Percentiles rank a stretch among this genome's conserved stretches.
Conservation (phyloP, 495 filamentous ascomycete genomes). For the Annulohypoxylon maeteangense region DNA sequence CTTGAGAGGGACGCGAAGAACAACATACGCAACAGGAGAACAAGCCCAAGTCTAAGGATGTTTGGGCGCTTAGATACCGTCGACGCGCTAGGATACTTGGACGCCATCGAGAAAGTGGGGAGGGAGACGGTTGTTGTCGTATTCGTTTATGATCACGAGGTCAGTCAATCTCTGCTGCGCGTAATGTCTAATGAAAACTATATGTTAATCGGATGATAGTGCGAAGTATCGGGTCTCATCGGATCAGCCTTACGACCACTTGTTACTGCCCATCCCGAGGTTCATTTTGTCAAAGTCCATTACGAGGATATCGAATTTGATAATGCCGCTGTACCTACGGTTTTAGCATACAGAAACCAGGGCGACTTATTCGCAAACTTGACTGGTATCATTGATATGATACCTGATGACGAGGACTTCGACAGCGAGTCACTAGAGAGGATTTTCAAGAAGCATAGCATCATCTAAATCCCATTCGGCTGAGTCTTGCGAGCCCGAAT, state of each 20-base stretch:
- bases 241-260: slow-evolving; percentile 80
- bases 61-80: slow-evolving; percentile 85
- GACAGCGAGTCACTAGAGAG: slow-evolving; percentile 60
- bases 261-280: slow-evolving; percentile 71
- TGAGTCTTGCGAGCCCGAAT: neutral
- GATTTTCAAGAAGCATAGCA: slow-evolving; percentile 58
- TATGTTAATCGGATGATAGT: slow-evolving; percentile 63
- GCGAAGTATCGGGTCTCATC: slow-evolving; percentile 75
- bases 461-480: slow-evolving; percentile 49
- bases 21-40: slow-evolving; percentile 63
- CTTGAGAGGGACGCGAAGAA: slow-evolving; percentile 66
- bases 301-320: slow-evolving; percentile 96
- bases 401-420: slow-evolving; percentile 72
- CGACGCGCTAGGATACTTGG: slow-evolving; percentile 90
- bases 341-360: slow-evolving; percentile 84
- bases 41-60: slow-evolving; percentile 75
- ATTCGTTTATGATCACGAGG: slow-evolving; percentile 90
- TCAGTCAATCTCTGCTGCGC: slow-evolving; percentile 56
- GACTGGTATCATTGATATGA: slow-evolving; percentile 85
- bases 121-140: slow-evolving; percentile 91
- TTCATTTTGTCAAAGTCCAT: slow-evolving; percentile 91
- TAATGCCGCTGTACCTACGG: slow-evolving; percentile 84
- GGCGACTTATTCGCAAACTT: slow-evolving; percentile 92
- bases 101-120: slow-evolving; percentile 90
- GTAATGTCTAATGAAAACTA: neutral